Conservation (phyloP, 225 moss, liverwort and hornwort genomes). For the Bryoerythrophyllum caledonicum region DNA sequence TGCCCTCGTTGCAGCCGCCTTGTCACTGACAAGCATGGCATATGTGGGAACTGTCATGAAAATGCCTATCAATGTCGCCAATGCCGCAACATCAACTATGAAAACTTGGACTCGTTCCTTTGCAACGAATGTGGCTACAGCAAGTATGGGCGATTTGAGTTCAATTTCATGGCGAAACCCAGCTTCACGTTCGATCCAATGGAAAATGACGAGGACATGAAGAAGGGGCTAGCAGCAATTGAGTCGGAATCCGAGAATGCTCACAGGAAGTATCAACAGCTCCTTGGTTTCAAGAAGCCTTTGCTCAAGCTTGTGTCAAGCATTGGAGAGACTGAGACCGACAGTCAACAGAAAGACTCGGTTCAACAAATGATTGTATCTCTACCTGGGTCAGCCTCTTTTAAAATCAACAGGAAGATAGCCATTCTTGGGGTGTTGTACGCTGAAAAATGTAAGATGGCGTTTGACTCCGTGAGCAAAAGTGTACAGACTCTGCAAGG, state of each 20-base stretch:
- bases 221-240: slow-evolving; percentile 94
- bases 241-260: slow-evolving; percentile 99
- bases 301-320: slow-evolving; percentile 96
- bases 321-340: slow-evolving; percentile 95
- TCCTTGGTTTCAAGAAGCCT: slow-evolving; percentile 95
- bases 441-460: slow-evolving; percentile 99
- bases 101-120: slow-evolving; percentile 96
- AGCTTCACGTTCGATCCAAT: slow-evolving; percentile 96
- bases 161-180: slow-evolving; percentile 99
- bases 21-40: slow-evolving; percentile 99
- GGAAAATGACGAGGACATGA: slow-evolving; percentile 99
- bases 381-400: slow-evolving; percentile 84
- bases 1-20: slow-evolving; percentile 99
- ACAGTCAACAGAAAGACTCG: slow-evolving; percentile 97
- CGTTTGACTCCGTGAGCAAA: slow-evolving; percentile 99
- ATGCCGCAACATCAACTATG: slow-evolving; percentile 99
- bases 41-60: slow-evolving; percentile 98
- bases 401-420: slow-evolving; percentile 96
- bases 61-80: slow-evolving; percentile 99
- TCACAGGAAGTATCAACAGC: slow-evolving; percentile 95
- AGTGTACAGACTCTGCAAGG: slow-evolving; percentile 99
- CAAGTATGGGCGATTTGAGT: slow-evolving; percentile 98
- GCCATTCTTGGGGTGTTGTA: slow-evolving; percentile 96
- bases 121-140: slow-evolving; percentile 99
- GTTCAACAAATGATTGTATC: slow-evolving; percentile 98